Evolutionary conservation across 805 yeast genomes (phyloP).

Genomic region (Ogataea methanolica): DNA sequence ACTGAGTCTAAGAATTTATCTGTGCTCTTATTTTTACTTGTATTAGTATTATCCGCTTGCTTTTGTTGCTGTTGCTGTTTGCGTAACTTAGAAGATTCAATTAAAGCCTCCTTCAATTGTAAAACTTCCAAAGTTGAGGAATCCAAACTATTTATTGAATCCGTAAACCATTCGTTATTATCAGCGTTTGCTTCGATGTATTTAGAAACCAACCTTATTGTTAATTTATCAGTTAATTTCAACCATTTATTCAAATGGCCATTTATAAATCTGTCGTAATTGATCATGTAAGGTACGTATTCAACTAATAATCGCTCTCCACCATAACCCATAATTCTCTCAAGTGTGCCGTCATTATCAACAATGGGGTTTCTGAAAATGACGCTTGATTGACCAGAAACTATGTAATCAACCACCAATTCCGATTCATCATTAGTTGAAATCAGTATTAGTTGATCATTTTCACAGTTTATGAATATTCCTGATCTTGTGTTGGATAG

Average conservation of each 20-base stretch:
- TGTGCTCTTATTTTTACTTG: too few relatives aligned
- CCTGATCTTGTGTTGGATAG: conserved; percentile 38
- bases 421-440: conserved; percentile 28
- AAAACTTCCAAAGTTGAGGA: conserved; percentile 49
- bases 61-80: not conserved
- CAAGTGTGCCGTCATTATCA: not conserved
- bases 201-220: not conserved
- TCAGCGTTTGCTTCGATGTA: conserved; percentile 5
- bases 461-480: conserved; percentile 27
- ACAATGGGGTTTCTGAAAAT: conserved; percentile 1
- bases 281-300: not conserved
- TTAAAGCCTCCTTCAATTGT: conserved; percentile 34
- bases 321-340: not conserved
- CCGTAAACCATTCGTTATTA: too few relatives aligned
- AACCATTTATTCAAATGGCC: conserved; percentile 13
- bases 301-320: not conserved
- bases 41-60: too few relatives aligned
- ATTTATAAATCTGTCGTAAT: conserved; percentile 1
- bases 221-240: not conserved
- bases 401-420: not conserved
- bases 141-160: conserved; percentile 13
- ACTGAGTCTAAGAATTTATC: not conserved
- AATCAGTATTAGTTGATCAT: conserved; percentile 13
- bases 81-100: conserved; percentile 20
- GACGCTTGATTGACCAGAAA: not conserved